phyloP scores from a whole-genome alignment of 73 alveolate species.

The Uronychia binucleata region DNA sequence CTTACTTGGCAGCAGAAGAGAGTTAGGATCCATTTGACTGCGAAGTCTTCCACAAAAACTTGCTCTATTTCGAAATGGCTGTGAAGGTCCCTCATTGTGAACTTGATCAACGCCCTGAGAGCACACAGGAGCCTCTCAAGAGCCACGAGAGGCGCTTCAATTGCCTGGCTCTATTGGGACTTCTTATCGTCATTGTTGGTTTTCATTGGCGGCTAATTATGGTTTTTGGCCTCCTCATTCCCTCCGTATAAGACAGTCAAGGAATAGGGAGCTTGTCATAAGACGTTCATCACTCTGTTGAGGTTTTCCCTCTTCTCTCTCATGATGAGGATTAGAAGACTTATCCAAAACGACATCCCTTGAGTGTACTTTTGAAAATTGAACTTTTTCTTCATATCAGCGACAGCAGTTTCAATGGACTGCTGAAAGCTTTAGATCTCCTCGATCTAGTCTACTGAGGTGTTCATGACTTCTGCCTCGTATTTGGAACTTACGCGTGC shows the following conservation, averaged over 20 bases:
- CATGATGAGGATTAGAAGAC: neutral
- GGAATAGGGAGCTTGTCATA: neutral
- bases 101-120: neutral
- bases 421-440: neutral
- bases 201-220: neutral
- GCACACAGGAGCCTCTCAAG: neutral
- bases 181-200: neutral
- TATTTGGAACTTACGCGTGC: neutral
- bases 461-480: neutral
- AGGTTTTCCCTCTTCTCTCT: neutral
- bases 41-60: neutral
- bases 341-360: neutral
- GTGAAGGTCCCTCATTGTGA: neutral
- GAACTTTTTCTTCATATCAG: neutral
- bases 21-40: neutral
- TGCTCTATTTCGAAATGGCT: neutral
- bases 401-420: neutral
- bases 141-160: neutral
- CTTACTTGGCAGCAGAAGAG: neutral
- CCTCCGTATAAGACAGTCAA: neutral
- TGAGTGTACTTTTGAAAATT: neutral
- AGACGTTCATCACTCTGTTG: neutral
- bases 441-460: neutral
- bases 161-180: no score
- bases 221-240: neutral